A percentile compares a stretch with the other conserved stretches of the same genome.
These are phyloP conservation scores for Glonium stellatum DNA, from an alignment of 495 filamentous ascomycete species.

Conservation along the genomic window DNA sequence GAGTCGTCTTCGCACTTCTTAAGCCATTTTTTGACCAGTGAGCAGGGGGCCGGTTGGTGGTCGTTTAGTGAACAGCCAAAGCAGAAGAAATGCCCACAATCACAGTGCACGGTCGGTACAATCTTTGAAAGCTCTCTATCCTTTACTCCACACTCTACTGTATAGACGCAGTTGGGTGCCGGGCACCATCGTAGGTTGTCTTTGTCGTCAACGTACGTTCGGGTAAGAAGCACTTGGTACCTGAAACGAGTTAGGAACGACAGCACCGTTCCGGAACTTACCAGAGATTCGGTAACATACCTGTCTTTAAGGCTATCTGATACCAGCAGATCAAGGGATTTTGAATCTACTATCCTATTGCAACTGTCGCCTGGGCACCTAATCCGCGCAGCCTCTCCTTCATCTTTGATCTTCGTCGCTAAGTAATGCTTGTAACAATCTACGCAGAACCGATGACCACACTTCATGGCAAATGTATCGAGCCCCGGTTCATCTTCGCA, in stretches of 20 bases:
- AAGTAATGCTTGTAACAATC: conserved; percentile 91
- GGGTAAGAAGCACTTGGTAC: conserved; percentile 78
- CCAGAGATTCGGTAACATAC: conserved; percentile 35
- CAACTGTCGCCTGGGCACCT: conserved; percentile 86
- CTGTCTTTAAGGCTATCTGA: conserved; percentile 62
- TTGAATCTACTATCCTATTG: conserved; percentile 83
- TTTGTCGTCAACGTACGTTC: conserved; percentile 95
- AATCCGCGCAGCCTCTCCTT: conserved; percentile 91
- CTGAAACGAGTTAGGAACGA: conserved; percentile 38
- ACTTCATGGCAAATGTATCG: conserved; percentile 91
- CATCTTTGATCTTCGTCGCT: conserved; percentile 81
- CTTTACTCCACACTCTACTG: conserved; percentile 80
- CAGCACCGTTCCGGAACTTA: background rate
- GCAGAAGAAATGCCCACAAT: conserved; percentile 81
- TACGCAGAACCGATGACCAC: conserved; percentile 90
- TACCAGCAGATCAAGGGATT: conserved; percentile 77
- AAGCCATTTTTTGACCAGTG: conserved; percentile 88
- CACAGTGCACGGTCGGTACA: conserved; percentile 82
- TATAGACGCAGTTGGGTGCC: conserved; percentile 89
- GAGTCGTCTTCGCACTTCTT: conserved; percentile 99
- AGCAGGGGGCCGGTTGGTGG: conserved; percentile 88
- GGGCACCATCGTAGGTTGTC: conserved; percentile 95
- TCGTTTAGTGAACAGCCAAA: conserved; percentile 92
- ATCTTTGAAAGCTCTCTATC: conserved; percentile 73
- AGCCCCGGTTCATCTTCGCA: conserved; percentile 78